Base-by-base conservation (phyloP, 2,329 filamentous ascomycete genomes). In the Phyllosticta citribraziliensis region DNA sequence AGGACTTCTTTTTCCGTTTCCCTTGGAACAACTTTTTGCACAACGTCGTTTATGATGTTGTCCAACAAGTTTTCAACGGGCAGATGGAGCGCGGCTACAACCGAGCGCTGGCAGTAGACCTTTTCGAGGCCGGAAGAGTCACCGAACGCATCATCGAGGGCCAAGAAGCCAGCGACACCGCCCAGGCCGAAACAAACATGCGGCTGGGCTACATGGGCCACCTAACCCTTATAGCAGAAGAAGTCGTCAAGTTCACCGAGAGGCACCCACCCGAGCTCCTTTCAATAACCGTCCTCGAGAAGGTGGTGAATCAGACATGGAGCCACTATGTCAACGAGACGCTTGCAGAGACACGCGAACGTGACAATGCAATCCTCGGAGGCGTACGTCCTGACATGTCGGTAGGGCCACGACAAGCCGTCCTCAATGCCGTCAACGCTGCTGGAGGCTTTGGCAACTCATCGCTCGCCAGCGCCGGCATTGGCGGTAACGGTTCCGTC, bases 21-120 rank as follows among this genome's bases (percentile, higher is more conserved):
- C 93, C 94, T 1, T 99, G 94, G 94, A 99, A 99, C 75, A 99
- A 99, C 74, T 99, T 99, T 71, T 82, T 99, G 53, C 94, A 99
- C 76, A 99, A 99, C 70, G 94, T 99, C 52, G 94, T 99, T 55
- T 99, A 99, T 72, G 94, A 99, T 73, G 92, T 99, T 70, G 90
- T 99, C 52, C 94, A 99, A 74, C 94, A 99, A 78, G 94, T 99
- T 0, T 97, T 99, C 75, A 99, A 99, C 71, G 94, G 94, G 9
- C 91, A 91, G 0, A 96, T 99, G 89, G 93, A 97, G 67, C 88
- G 91, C 63, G 92, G 94, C 27, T 97, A 88, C 76, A 99, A 99
- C 74, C 87, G 90, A 11, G 87, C 85, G 55, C 79, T 99, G 57
- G 93, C 94, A 12, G 88, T 97, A 63, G 93, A 96, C 66, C 84